Base-by-base conservation (phyloP, 1,284 basidiomycete species). In the Takashimella koratensis region DNA sequence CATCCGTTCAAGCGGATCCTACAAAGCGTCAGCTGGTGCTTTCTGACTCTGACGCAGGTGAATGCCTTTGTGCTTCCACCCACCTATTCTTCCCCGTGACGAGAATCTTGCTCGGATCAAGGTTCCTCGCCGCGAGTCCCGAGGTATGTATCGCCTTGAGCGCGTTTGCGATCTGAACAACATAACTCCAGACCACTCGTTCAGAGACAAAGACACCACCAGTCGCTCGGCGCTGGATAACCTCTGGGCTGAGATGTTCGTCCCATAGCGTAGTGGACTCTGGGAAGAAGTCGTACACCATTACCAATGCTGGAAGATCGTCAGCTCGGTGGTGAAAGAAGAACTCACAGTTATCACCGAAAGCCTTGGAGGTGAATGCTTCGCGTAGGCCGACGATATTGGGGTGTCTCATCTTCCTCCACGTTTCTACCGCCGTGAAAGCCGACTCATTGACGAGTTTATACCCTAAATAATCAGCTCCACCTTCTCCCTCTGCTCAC, bases 281-380 rank as follows among this genome's bases (percentile, higher is more conserved):
- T 0, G 96, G 86, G 67, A 96, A 86, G 71, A 91, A 98, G 53
- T 92, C 86, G 71, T 95, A 96, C 1, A 88, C 90, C 43, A 98
- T 86, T 43, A 98, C 86, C 40, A 99, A 82, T 8, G 95, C 91
- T 95, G 62, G 12, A 26, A 20, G 26, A 43, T 16, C 12, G 41
- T 57, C 24, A 54, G 54, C n/a, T 19, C 1, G 16, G 36, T 30
- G 5, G 12, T 6, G 30, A 30, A 24, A 11, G 25, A 21, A 10
- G 3, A 11, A 80, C 86, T 56, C 66, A 94, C 92, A 97, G 64
- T 86, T 87, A 71, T 98, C 96, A 56, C 86, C 85, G 75, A 98
- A 99, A 0, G 90, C 85, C 42, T 88, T 83, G 0, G 94, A 96
- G 0, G 96, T 98, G 77, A 98, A 98, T 0, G 95, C 96, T 74